Percentiles rank a stretch among this genome's conserved stretches.
Evolutionary conservation across 225 moss, liverwort and hornwort species (phyloP).

Genomic region (Bryoerythrophyllum caledonicum): DNA sequence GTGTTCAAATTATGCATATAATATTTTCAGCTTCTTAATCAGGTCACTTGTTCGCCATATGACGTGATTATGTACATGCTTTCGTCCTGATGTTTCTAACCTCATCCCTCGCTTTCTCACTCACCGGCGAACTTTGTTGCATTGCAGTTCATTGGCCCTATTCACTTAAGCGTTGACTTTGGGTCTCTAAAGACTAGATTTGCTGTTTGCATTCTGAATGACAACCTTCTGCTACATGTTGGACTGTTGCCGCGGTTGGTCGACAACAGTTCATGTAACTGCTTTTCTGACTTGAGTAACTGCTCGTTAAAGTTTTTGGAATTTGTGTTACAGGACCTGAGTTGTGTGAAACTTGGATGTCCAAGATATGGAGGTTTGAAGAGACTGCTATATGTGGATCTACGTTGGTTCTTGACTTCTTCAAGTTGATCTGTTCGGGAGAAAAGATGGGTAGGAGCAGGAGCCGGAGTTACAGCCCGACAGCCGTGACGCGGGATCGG

Average conservation of each 20-base stretch:
- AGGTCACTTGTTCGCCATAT: no score
- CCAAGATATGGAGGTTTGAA: no score
- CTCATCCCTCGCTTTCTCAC: no score
- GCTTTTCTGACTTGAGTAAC: background rate
- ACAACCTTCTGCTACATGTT: background rate
- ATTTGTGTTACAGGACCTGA: background rate
- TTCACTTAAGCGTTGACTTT: no score
- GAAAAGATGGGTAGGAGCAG: constrained; percentile 48
- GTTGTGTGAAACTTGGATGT: no score
- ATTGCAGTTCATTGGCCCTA: no score
- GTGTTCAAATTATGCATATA: no score
- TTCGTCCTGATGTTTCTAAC: no score
- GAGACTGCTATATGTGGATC: background rate
- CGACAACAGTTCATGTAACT: background rate
- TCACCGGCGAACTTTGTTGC: no score
- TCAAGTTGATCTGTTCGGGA: background rate
- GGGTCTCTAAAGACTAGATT: no score
- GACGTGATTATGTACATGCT: no score
- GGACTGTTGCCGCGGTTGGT: background rate
- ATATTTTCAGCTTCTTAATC: no score
- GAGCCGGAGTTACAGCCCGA: constrained; percentile 78
- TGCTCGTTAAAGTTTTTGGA: background rate
- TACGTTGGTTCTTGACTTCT: background rate
- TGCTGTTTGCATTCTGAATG: background rate
- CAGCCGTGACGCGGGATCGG: constrained; percentile 50